phyloP scores from a whole-genome alignment of 352 stramenopile genomes.

The Saprolegnia parasitica region DNA sequence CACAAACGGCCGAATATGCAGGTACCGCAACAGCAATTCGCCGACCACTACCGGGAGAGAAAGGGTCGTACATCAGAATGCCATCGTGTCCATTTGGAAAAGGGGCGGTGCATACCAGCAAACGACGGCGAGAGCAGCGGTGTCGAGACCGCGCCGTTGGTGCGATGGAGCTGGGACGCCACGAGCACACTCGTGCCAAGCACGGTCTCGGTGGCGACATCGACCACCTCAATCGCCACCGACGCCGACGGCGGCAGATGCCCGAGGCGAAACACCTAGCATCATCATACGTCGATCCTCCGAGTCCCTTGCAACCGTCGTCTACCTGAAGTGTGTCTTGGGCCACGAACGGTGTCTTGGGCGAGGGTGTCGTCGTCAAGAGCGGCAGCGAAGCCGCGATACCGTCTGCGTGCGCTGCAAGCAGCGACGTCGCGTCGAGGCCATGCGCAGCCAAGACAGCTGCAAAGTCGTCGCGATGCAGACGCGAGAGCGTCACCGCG shows the following conservation, averaged over 20 bases:
- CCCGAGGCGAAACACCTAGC: neutral
- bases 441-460: neutral
- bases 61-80: no score
- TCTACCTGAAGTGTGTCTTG: neutral
- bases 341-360: neutral
- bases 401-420: neutral
- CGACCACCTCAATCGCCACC: slow-evolving; percentile 31
- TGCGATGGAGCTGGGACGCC: neutral
- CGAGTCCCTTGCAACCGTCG: neutral
- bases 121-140: slow-evolving; percentile 40
- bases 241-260: neutral
- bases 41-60: slow-evolving; percentile 43
- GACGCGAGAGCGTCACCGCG: neutral
- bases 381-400: neutral
- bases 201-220: neutral
- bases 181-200: neutral
- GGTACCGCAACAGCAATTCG: slow-evolving; percentile 47
- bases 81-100: neutral
- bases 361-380: neutral
- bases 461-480: neutral
- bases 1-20: slow-evolving; percentile 50
- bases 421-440: neutral
- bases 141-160: slow-evolving; percentile 47
- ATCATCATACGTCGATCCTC: neutral
- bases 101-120: neutral